Evolutionary conservation across 2,329 filamentous ascomycete species (phyloP).

Genomic region (Pseudocercospora vitis): DNA sequence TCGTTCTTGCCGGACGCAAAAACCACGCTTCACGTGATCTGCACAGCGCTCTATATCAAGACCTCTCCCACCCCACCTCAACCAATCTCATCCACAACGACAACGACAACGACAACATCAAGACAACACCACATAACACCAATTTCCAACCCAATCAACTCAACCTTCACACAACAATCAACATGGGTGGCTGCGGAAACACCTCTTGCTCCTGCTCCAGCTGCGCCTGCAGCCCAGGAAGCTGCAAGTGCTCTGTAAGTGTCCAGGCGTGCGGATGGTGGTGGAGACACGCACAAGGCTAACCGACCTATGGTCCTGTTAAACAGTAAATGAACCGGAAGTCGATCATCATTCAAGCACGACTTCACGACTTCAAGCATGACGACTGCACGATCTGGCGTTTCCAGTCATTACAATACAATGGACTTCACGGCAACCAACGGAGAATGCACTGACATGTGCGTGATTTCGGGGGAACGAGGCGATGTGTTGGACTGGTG

Average conservation of each 20-base stretch:
- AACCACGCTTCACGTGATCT: conserved; percentile 8
- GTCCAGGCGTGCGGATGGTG: background rate
- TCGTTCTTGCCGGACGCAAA: background rate
- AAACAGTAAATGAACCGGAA: conserved; percentile 2
- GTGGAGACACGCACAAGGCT: conserved; percentile 12
- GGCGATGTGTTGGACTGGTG: background rate
- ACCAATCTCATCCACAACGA: background rate
- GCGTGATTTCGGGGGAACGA: background rate
- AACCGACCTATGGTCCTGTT: conserved; percentile 8
- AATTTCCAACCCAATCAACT: conserved; percentile 9
- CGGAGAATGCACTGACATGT: conserved; percentile 2
- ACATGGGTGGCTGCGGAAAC: conserved; percentile 39
- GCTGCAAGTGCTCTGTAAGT: conserved; percentile 34
- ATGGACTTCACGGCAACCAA: background rate
- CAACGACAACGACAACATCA: conserved; percentile 12
- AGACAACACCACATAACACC: conserved; percentile 5
- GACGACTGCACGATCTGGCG: conserved; percentile 1
- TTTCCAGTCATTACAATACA: background rate
- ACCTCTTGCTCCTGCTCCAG: conserved; percentile 36
- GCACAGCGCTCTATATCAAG: conserved; percentile 7
- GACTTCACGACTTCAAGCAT: background rate
- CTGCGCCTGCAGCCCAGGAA: conserved; percentile 33
- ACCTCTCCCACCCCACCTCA: conserved; percentile 10
- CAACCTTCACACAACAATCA: conserved; percentile 21
- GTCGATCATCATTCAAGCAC: background rate